These are phyloP conservation scores for Taphrina betulina DNA, from an alignment of 1,139 yeast genomes.

Conservation along the genomic window DNA sequence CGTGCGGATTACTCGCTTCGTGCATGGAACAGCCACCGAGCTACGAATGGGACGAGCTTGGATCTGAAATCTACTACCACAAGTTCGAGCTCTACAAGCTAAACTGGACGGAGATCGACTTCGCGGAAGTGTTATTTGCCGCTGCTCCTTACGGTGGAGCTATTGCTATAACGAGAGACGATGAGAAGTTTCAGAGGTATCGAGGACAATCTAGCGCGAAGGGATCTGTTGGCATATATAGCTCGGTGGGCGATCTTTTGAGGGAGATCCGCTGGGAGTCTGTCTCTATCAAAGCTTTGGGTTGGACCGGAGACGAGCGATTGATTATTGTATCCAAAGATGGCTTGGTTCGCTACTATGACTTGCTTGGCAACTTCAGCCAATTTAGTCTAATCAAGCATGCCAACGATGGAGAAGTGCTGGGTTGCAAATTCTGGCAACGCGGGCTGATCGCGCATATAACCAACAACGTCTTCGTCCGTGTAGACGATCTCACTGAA, in stretches of 20 bases:
- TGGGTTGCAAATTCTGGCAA: slow-evolving; percentile 47
- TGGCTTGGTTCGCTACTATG: slow-evolving; percentile 68
- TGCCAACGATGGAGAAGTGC: slow-evolving; percentile 46
- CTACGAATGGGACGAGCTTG: slow-evolving; percentile 28
- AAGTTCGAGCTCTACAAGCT: slow-evolving; percentile 22
- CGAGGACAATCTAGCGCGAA: slow-evolving; percentile 39
- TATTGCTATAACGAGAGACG: slow-evolving; percentile 39
- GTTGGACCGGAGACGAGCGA: slow-evolving; percentile 57
- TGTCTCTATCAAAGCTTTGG: slow-evolving; percentile 58
- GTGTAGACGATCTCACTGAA: slow-evolving; percentile 43
- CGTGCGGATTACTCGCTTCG: too few relatives aligned
- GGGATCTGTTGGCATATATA: slow-evolving; percentile 37
- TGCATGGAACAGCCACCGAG: slow-evolving; percentile 24
- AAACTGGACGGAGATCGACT: slow-evolving; percentile 16
- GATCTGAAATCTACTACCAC: slow-evolving; percentile 23
- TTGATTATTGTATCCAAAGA: slow-evolving; percentile 61
- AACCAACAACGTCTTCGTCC: slow-evolving; percentile 44
- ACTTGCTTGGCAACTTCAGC: slow-evolving; percentile 65
- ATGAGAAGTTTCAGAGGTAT: slow-evolving; percentile 39
- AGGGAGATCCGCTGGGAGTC: slow-evolving; percentile 47
- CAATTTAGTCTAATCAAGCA: slow-evolving; percentile 50
- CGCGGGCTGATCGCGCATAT: slow-evolving; percentile 48
- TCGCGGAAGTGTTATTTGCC: slow-evolving; percentile 16
- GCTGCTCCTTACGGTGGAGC: slow-evolving; percentile 31
- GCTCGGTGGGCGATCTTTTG: slow-evolving; percentile 32